phyloP scores from a whole-genome alignment of 257 asterid species.

The Ilex asprella region DNA sequence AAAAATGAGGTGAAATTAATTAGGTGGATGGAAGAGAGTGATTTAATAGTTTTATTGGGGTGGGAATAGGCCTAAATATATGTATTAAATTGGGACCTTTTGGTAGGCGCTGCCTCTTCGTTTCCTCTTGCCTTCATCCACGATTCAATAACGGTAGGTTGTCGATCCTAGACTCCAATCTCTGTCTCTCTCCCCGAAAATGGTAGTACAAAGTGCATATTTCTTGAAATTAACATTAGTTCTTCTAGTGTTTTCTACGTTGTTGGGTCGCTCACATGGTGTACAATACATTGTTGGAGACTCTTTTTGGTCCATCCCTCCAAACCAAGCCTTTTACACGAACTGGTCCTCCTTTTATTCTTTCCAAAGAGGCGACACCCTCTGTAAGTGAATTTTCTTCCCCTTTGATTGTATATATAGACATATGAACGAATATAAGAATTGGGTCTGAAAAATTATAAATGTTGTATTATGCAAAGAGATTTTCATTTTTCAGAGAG shows the following conservation, averaged over 20 bases:
- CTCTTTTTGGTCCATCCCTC: slow-evolving; percentile 65
- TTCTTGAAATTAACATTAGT: background rate
- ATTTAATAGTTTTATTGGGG: no score
- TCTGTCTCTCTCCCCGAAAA: background rate
- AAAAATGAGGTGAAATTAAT: no score
- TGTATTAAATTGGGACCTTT: no score
- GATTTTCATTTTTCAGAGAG: no score
- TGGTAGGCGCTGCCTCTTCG: no score
- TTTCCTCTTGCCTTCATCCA: background rate
- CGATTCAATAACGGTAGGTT: background rate
- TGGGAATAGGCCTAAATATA: no score
- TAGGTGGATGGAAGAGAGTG: no score
- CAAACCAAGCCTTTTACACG: slow-evolving; percentile 39
- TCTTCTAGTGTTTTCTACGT: background rate
- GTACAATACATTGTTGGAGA: slow-evolving; percentile 46
- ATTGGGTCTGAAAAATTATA: no score
- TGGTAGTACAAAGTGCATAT: background rate
- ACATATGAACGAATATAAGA: no score
- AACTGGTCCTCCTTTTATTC: slow-evolving; percentile 57
- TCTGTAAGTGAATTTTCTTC: slow-evolving; percentile 26
- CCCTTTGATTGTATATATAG: background rate
- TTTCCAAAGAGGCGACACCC: slow-evolving; percentile 49
- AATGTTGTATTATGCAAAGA: no score
- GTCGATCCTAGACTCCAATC: background rate
- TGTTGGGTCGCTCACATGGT: slow-evolving; percentile 9